Evolutionary conservation across 2,329 filamentous ascomycete species (phyloP).

Genomic region (Sclerotiophoma versabilis): DNA sequence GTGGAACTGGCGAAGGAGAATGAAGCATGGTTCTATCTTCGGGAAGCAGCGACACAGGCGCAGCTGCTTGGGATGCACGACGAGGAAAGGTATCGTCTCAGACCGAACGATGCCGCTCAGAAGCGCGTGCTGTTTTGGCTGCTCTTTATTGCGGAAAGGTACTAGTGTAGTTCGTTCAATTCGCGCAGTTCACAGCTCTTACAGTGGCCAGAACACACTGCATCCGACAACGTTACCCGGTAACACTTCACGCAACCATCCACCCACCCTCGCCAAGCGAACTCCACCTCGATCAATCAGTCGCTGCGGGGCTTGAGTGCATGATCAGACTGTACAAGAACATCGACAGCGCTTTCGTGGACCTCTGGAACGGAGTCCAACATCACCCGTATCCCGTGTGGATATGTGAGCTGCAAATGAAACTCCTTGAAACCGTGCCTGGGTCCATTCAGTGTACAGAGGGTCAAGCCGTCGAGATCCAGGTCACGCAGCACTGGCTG

Average conservation of each 20-base stretch:
- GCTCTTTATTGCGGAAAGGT: slow-evolving; percentile 66
- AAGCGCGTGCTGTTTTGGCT: slow-evolving; percentile 66
- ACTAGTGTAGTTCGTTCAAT: not conserved
- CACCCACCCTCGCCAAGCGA: not conserved
- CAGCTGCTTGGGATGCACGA: slow-evolving; percentile 64
- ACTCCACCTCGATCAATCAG: not conserved
- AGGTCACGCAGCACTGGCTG: not conserved
- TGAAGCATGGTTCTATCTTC: slow-evolving; percentile 66
- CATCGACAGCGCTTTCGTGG: not conserved
- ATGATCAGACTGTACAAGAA: not conserved
- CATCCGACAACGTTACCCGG: not conserved
- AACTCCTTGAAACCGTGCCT: not conserved
- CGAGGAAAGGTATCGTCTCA: slow-evolving; percentile 59
- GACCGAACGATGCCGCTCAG: slow-evolving; percentile 60
- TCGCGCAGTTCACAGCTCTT: not conserved
- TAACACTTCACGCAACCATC: not conserved
- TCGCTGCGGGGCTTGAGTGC: not conserved
- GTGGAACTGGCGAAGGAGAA: slow-evolving; percentile 66
- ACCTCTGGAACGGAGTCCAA: not conserved
- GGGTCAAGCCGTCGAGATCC: not conserved
- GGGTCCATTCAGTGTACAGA: not conserved
- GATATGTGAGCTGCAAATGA: not conserved
- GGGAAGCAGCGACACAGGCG: slow-evolving; percentile 65
- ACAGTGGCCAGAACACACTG: not conserved
- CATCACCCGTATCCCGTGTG: not conserved